Conservation (phyloP, 1,284 basidiomycete genomes). For the Ceratobasidium sp. region DNA sequence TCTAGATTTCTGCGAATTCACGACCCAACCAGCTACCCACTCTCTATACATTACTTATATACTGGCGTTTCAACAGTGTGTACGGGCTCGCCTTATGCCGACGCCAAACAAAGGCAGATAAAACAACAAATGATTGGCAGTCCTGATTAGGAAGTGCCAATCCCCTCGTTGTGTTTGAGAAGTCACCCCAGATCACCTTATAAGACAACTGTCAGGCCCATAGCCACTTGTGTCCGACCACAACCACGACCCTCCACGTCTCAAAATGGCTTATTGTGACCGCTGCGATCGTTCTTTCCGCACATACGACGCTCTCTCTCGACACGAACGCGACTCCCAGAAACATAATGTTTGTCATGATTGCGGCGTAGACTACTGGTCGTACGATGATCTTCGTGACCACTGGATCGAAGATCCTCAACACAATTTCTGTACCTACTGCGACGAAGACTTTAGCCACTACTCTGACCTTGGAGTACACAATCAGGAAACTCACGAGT, state of each 20-base stretch:
- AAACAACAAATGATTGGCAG: too few species aligned
- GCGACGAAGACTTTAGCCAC: constrained; percentile 55
- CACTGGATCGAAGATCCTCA: constrained; percentile 49
- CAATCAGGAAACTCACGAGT: constrained; percentile 19
- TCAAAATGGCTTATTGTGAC: constrained; percentile 53
- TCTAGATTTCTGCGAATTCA: too few species aligned
- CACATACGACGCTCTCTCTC: constrained; percentile 19
- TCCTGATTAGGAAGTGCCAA: too few species aligned
- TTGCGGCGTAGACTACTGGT: constrained; percentile 56
- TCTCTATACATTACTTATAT: too few species aligned
- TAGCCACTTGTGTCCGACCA: too few species aligned
- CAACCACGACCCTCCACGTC: neutral
- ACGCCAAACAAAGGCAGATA: too few species aligned
- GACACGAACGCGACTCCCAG: constrained; percentile 12
- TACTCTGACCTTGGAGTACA: constrained; percentile 37
- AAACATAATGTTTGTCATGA: constrained; percentile 54
- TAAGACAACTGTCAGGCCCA: too few species aligned
- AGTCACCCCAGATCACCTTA: too few species aligned
- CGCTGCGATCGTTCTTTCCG: constrained; percentile 54
- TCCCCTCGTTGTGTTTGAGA: too few species aligned
- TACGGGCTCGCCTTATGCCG: too few species aligned
- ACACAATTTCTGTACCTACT: constrained; percentile 61
- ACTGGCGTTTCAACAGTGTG: too few species aligned
- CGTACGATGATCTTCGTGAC: constrained; percentile 33
- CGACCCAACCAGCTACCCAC: too few species aligned